Evolutionary conservation across 768 basidiomycete genomes (phyloP), one percentile per base, ranked within the genome.

Genomic region (Rhizopogon roseolus): DNA sequence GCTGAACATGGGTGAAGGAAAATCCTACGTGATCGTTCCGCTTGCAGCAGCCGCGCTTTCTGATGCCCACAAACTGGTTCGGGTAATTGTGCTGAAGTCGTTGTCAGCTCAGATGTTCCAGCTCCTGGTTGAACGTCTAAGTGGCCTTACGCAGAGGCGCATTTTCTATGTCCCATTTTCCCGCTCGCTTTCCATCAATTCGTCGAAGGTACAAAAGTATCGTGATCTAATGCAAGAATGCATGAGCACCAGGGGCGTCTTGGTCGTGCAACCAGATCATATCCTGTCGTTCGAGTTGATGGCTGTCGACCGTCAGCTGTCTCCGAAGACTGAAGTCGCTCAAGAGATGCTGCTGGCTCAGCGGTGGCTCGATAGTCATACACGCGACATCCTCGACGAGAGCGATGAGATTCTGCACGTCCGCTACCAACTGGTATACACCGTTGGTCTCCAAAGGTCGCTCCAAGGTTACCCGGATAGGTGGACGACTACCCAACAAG

Each of bases 1-100:
- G 39, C 72, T 82, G 14, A 80, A 82, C 46, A 83, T 82, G 81
- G 81, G 81, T 2, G 81, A 82, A 51, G 81, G 81, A 1, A 83
- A 82, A 54, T 72, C 74, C 2, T 75, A 73, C 0, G 74, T 73
- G 1, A 73, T 82, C 17, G 70, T 81, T 2, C 81, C 81, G 0
- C 64, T 81, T 29, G 63, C 71, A 1, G 65, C 68, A 0, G 58
- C 70, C 4, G 59, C 61, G 4, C 67, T 82, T 11, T 75, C 81
- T 0, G 66, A 82, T 57, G 72, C 76, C 1, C 14, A 66, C 2
- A 72, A 65, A 29, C 64, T 82, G 1, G 75, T 74, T 39, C 73
- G 81, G 10, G 71, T 83, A 38, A 65, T 83, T 5, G 74, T 78
- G 22, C 67, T 80, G n/a, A 81, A 80, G 52, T 64, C 79, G 0